phyloP scores from a whole-genome alignment of 768 basidiomycete species.

The Agrocybe praecox region DNA sequence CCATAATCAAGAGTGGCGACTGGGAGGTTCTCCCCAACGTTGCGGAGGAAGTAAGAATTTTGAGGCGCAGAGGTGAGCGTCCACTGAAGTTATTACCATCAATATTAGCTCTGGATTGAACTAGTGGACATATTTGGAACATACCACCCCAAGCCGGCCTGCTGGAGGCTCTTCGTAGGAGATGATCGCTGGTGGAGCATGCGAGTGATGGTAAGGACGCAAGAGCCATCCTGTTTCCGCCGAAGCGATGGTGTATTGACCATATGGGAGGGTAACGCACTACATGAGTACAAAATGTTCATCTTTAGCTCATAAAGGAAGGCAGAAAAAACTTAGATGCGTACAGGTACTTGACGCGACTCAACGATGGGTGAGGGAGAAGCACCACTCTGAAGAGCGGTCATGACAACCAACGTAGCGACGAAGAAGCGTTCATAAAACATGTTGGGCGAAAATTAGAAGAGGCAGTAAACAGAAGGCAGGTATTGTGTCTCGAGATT shows the following conservation, averaged over 20 bases:
- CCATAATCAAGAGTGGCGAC: conserved; percentile 3
- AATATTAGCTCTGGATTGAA: neutral
- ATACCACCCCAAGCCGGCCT: conserved; percentile 3
- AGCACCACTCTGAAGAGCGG: too few species aligned
- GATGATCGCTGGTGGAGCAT: conserved; percentile 3
- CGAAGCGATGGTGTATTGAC: conserved; percentile 2
- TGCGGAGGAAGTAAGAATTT: conserved; percentile 1
- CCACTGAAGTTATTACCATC: neutral
- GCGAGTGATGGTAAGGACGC: conserved; percentile 3
- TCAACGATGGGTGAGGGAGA: too few species aligned
- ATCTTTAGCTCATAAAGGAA: too few species aligned
- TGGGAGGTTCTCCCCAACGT: neutral
- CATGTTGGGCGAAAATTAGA: too few species aligned
- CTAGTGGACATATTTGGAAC: neutral
- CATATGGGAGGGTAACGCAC: conserved; percentile 1
- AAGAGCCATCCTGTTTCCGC: neutral
- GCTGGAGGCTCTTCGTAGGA: neutral
- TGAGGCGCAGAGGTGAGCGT: conserved; percentile 1
- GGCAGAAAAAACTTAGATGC: too few species aligned
- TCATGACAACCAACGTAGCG: too few species aligned
- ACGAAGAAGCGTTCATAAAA: too few species aligned
- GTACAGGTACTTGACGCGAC: too few species aligned
- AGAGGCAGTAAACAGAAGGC: too few species aligned
- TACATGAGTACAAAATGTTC: conserved; percentile 2
- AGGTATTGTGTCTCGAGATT: too few species aligned